Percentiles rank a stretch among this genome's conserved stretches.
Conservation (phyloP, 2,329 filamentous ascomycete species). For the Tolypocladium sp. region DNA sequence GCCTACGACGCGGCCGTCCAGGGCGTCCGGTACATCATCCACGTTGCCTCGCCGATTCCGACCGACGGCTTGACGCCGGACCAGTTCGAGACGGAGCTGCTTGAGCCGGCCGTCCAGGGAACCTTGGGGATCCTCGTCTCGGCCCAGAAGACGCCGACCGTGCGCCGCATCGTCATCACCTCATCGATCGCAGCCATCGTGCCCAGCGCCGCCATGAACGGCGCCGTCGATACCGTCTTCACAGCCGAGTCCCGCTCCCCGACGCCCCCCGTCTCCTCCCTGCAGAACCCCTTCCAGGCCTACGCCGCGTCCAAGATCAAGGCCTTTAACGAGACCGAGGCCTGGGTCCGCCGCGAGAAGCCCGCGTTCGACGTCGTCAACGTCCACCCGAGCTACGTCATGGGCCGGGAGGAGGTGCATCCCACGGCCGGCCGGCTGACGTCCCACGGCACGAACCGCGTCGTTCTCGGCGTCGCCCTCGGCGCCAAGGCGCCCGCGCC, state of each 20-base stretch:
- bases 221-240: slow-evolving; percentile 1
- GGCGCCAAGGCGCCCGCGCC: slow-evolving; percentile 14
- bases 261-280: not conserved
- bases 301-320: slow-evolving; percentile 26
- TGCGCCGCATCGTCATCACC: slow-evolving; percentile 34
- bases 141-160: slow-evolving; percentile 13
- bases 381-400: slow-evolving; percentile 25
- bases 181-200: slow-evolving; percentile 20
- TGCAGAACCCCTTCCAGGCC: slow-evolving; percentile 19
- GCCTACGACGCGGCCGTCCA: slow-evolving; percentile 31
- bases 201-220: not conserved
- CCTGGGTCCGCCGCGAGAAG: slow-evolving; percentile 19
- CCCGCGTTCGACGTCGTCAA: slow-evolving; percentile 25
- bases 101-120: slow-evolving; percentile 24
- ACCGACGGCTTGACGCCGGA: not conserved
- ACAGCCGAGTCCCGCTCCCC: slow-evolving; percentile 3
- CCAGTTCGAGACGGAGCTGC: slow-evolving; percentile 9
- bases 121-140: slow-evolving; percentile 26
- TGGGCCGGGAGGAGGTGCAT: slow-evolving; percentile 25
- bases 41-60: slow-evolving; percentile 18
- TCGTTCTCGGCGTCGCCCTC: slow-evolving; percentile 22
- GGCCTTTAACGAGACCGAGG: slow-evolving; percentile 21
- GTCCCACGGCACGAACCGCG: slow-evolving; percentile 21
- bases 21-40: slow-evolving; percentile 26
- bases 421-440: slow-evolving; percentile 15